These are phyloP conservation scores for Monosporascus sp. DNA, from an alignment of 2,329 filamentous ascomycete species.

Conservation along the genomic window DNA sequence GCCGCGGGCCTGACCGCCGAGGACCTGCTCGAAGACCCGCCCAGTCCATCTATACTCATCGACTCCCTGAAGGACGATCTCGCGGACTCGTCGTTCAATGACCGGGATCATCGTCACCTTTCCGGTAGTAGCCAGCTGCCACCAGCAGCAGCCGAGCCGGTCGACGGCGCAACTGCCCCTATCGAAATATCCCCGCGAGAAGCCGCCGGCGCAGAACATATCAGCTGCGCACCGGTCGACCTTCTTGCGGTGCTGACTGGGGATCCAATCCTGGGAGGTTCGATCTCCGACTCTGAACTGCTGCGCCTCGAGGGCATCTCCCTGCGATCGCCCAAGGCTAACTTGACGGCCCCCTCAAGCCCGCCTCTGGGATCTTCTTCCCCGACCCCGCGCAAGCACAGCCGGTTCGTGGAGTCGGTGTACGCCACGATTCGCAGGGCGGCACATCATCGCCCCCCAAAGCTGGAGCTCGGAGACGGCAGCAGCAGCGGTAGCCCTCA, in stretches of 20 bases:
- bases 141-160: background rate
- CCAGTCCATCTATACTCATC: slow-evolving; percentile 26
- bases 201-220: slow-evolving; percentile 4
- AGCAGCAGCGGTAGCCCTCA: background rate
- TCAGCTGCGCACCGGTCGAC: slow-evolving; percentile 7
- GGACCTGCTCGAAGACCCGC: slow-evolving; percentile 20
- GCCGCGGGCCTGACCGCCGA: slow-evolving; percentile 4
- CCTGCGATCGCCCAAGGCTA: slow-evolving; percentile 27
- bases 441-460: slow-evolving; percentile 14
- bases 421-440: slow-evolving; percentile 22
- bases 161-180: slow-evolving; percentile 6
- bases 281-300: slow-evolving; percentile 44
- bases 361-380: slow-evolving; percentile 19
- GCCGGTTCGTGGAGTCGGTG: slow-evolving; percentile 20
- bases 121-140: slow-evolving; percentile 8
- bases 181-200: slow-evolving; percentile 6
- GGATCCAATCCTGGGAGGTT: slow-evolving; percentile 27
- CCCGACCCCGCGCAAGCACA: slow-evolving; percentile 19
- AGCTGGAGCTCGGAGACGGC: background rate
- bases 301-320: slow-evolving; percentile 42
- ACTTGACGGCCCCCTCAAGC: slow-evolving; percentile 18
- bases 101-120: slow-evolving; percentile 12
- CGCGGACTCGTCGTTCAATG: slow-evolving; percentile 14
- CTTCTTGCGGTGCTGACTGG: slow-evolving; percentile 10
- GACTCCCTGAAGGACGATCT: slow-evolving; percentile 17